Conservation (phyloP, 2,329 filamentous ascomycete species). For the Albophoma yamanashiensis region DNA sequence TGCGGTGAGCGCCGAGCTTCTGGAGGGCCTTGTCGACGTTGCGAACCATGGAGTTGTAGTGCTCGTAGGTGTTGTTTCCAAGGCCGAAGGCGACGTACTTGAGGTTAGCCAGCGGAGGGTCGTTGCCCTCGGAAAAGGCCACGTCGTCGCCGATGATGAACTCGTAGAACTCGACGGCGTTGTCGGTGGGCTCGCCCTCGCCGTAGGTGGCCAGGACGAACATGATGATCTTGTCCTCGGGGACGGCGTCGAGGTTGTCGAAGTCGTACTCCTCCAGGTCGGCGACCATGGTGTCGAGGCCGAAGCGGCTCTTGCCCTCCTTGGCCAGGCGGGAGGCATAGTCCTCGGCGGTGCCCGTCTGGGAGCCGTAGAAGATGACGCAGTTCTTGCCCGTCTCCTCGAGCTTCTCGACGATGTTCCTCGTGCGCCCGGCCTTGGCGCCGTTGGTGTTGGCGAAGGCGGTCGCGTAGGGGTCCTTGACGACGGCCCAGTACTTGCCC, state of each 20-base stretch:
- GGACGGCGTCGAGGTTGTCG: slow-evolving; percentile 82
- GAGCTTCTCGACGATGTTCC: slow-evolving; percentile 93
- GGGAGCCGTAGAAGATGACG: slow-evolving; percentile 95
- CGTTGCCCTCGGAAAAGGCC: slow-evolving; percentile 64
- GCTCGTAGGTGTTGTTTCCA: slow-evolving; percentile 98
- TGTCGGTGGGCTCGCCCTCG: slow-evolving; percentile 96
- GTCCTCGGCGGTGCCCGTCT: slow-evolving; percentile 96
- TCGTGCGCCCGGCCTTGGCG: slow-evolving; percentile 70
- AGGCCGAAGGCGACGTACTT: slow-evolving; percentile 94
- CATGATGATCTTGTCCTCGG: slow-evolving; percentile 83
- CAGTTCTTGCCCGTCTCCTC: slow-evolving; percentile 94
- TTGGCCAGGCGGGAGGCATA: slow-evolving; percentile 94
- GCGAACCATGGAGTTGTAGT: slow-evolving; percentile 98
- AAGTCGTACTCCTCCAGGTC: slow-evolving; percentile 97
- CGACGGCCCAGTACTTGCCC: slow-evolving; percentile 82
- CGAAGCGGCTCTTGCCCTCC: slow-evolving; percentile 93
- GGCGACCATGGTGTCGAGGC: slow-evolving; percentile 94
- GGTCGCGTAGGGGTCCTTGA: slow-evolving; percentile 79
- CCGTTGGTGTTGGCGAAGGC: slow-evolving; percentile 60
- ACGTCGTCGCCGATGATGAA: slow-evolving; percentile 79
- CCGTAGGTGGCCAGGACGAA: slow-evolving; percentile 97
- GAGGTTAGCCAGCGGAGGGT: slow-evolving; percentile 68
- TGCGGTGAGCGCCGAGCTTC: slow-evolving; percentile 72
- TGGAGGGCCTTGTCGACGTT: slow-evolving; percentile 73
- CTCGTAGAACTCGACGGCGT: slow-evolving; percentile 98